phyloP scores from a whole-genome alignment of 2,329 filamentous ascomycete species.

The Arthrobotrys conoides region DNA sequence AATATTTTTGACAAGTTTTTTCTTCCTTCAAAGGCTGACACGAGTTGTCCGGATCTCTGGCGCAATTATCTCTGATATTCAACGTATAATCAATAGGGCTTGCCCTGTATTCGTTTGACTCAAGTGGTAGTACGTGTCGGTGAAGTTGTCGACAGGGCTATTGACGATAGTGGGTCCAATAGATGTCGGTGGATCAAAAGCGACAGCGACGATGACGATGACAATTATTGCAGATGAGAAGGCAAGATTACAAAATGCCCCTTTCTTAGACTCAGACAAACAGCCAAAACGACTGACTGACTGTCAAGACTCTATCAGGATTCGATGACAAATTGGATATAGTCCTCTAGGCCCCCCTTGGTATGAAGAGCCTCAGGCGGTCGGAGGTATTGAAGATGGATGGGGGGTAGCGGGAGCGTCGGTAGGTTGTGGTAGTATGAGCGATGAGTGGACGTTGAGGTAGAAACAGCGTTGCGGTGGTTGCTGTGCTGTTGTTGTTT shows the following conservation, averaged over 20 bases:
- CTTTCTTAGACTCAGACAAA: conserved; percentile 48
- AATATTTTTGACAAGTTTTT: conserved; percentile 10
- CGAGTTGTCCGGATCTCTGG: conserved; percentile 8
- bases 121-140: conserved; percentile 2
- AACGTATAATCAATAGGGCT: background rate
- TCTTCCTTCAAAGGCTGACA: background rate
- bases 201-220: background rate
- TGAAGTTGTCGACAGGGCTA: conserved; percentile 5
- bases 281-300: conserved; percentile 15
- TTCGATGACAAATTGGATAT: conserved; percentile 14
- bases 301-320: conserved; percentile 1
- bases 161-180: conserved; percentile 11
- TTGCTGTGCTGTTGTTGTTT: conserved; percentile 59
- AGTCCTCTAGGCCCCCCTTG: conserved; percentile 27
- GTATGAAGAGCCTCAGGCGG: conserved; percentile 29
- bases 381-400: conserved; percentile 14
- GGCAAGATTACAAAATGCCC: conserved; percentile 31
- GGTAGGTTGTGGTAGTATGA: conserved; percentile 7
- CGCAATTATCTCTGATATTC: background rate
- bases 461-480: conserved; percentile 39
- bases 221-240: conserved; percentile 7
- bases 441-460: conserved; percentile 35
- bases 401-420: conserved; percentile 26
- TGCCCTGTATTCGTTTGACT: background rate
- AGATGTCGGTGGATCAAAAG: background rate